Evolutionary conservation across 345 rosid species (phyloP).

Genomic region (Sapria himalayana): DNA sequence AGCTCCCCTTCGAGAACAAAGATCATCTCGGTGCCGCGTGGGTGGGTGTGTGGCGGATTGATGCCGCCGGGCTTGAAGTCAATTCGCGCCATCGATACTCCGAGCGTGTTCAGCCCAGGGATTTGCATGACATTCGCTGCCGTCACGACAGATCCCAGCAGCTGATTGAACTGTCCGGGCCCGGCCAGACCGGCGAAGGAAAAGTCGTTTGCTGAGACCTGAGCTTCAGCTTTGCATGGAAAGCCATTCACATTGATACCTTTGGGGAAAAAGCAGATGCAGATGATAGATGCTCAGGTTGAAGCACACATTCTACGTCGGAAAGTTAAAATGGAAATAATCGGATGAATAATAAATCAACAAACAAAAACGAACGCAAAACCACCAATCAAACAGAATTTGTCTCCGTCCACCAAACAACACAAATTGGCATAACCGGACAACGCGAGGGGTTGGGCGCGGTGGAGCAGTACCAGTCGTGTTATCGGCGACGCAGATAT

Average conservation of each 20-base stretch:
- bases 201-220: conserved; percentile 22
- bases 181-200: conserved; percentile 24
- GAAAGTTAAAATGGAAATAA: no score
- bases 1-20: conserved; percentile 35
- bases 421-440: no score
- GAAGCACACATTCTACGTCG: no score
- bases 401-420: no score
- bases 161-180: conserved; percentile 32
- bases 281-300: no score
- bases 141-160: conserved; percentile 21
- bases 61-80: conserved; percentile 42
- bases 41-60: conserved; percentile 73
- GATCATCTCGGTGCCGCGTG: conserved; percentile 37
- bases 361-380: no score
- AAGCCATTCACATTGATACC: conserved; percentile 36
- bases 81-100: conserved; percentile 38
- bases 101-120: conserved; percentile 56
- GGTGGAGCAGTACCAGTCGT: conserved; percentile 19
- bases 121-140: conserved; percentile 26
- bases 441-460: no score
- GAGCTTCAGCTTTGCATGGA: conserved; percentile 23
- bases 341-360: no score
- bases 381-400: no score
- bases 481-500: conserved; percentile 70
- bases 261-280: conserved; percentile 2